Percentiles rank a stretch among this genome's conserved stretches.
phyloP scores from a whole-genome alignment of 2,329 filamentous ascomycete genomes.

The Exutisphaerella laricina region DNA sequence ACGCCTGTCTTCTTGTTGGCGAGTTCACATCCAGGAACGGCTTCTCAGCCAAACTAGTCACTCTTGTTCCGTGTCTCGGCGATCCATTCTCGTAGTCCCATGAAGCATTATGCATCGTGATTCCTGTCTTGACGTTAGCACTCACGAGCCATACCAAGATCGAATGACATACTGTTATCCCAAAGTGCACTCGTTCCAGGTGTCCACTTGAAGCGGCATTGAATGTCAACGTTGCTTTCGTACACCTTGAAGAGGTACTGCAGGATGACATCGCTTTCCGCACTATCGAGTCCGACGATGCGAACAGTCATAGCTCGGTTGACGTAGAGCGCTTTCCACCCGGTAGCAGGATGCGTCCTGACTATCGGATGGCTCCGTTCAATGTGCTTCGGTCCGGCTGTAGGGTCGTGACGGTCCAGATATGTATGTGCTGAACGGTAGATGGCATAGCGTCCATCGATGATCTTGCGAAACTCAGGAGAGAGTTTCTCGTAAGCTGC shows the following conservation, averaged over 20 bases:
- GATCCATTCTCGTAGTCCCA: constrained; percentile 67
- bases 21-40: constrained; percentile 61
- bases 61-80: constrained; percentile 65
- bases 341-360: constrained; percentile 64
- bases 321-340: constrained; percentile 69
- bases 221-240: constrained; percentile 65
- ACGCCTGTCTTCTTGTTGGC: constrained; percentile 59
- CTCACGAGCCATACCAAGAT: no score
- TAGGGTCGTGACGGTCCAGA: constrained; percentile 57
- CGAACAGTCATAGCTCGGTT: constrained; percentile 63
- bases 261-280: constrained; percentile 63
- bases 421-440: constrained; percentile 58
- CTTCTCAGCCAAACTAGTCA: constrained; percentile 65
- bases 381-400: constrained; percentile 58
- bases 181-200: constrained; percentile 61
- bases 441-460: constrained; percentile 61
- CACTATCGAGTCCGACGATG: constrained; percentile 64
- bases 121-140: no score
- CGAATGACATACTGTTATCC: no score
- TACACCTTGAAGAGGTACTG: constrained; percentile 63
- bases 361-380: constrained; percentile 65
- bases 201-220: constrained; percentile 67
- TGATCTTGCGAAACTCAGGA: constrained; percentile 61
- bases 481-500: constrained; percentile 68
- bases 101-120: constrained; percentile 63